A percentile compares a stretch with the other conserved stretches of the same genome.
Conservation (phyloP, 306 rosid genomes). For the Bauhinia variegata region DNA sequence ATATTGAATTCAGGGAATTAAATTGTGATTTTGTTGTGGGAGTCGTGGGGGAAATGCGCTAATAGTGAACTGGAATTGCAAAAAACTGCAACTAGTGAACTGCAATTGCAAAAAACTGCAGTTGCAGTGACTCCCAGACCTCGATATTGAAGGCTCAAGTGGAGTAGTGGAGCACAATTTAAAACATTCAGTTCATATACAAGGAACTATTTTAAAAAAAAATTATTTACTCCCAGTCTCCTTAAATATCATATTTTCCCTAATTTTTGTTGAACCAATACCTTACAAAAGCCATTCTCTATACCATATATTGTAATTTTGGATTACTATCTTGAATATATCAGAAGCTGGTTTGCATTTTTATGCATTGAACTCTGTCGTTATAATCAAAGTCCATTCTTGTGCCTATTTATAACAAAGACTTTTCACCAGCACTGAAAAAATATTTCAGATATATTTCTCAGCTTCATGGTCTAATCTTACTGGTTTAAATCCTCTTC, state of each 20-base stretch:
- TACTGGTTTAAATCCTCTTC: constrained; percentile 23
- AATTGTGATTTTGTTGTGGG: too few relatives aligned
- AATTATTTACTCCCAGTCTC: neutral
- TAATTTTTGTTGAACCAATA: neutral
- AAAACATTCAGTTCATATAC: too few relatives aligned
- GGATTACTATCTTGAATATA: neutral
- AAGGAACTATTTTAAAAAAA: neutral
- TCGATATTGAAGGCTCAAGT: too few relatives aligned
- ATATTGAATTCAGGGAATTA: too few relatives aligned
- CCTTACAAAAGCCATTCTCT: neutral
- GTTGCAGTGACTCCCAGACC: too few relatives aligned
- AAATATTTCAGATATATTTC: constrained; percentile 7
- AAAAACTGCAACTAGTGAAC: too few relatives aligned
- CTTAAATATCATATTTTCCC: neutral
- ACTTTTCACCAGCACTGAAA: neutral
- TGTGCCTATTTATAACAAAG: neutral
- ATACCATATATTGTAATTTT: neutral
- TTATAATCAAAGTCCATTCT: constrained; percentile 9
- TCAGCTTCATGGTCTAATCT: constrained; percentile 20
- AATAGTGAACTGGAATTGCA: too few relatives aligned
- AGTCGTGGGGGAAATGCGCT: too few relatives aligned
- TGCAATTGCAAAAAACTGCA: too few relatives aligned
- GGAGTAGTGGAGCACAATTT: too few relatives aligned
- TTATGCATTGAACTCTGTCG: constrained; percentile 7
- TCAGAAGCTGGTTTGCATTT: neutral